phyloP scores from a whole-genome alignment of 2,329 filamentous ascomycete genomes.

The Pyrenochaeta sp. region DNA sequence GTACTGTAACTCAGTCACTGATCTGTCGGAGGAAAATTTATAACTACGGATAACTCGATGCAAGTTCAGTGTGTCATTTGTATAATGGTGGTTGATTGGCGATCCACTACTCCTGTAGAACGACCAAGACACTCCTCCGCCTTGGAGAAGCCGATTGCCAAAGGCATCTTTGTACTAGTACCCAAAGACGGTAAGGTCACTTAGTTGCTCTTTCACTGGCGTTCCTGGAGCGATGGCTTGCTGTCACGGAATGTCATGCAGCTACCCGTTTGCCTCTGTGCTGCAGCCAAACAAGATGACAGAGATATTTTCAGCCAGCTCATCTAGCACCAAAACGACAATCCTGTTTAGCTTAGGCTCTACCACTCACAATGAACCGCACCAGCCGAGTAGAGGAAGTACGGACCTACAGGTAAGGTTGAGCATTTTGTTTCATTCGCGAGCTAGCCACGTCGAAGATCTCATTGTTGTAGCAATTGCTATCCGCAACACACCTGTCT shows the following conservation, averaged over 20 bases:
- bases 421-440: slow-evolving; percentile 16
- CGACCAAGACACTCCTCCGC: slow-evolving; percentile 5
- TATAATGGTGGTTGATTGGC: slow-evolving; percentile 11
- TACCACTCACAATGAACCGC: slow-evolving; percentile 20
- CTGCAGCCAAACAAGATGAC: slow-evolving; percentile 38
- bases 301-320: slow-evolving; percentile 33
- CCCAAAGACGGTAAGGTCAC: slow-evolving; percentile 15
- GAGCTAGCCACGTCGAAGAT: slow-evolving; percentile 37
- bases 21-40: neutral
- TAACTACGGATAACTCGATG: neutral
- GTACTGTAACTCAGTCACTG: neutral
- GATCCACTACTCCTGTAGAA: slow-evolving; percentile 12
- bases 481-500: slow-evolving; percentile 9
- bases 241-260: slow-evolving; percentile 37
- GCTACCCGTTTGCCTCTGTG: slow-evolving; percentile 39
- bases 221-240: slow-evolving; percentile 6
- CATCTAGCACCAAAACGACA: slow-evolving; percentile 39
- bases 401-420: slow-evolving; percentile 22
- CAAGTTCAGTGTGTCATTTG: slow-evolving; percentile 10
- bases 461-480: slow-evolving; percentile 23
- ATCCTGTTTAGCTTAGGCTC: slow-evolving; percentile 21
- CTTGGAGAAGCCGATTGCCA: slow-evolving; percentile 7
- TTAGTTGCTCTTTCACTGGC: slow-evolving; percentile 14
- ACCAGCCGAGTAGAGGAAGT: slow-evolving; percentile 4
- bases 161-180: slow-evolving; percentile 10